A percentile compares a stretch with the other conserved stretches of the same genome.
Evolutionary conservation across 2,329 filamentous ascomycete species (phyloP).

Genomic region (Aspergillus sp.): DNA sequence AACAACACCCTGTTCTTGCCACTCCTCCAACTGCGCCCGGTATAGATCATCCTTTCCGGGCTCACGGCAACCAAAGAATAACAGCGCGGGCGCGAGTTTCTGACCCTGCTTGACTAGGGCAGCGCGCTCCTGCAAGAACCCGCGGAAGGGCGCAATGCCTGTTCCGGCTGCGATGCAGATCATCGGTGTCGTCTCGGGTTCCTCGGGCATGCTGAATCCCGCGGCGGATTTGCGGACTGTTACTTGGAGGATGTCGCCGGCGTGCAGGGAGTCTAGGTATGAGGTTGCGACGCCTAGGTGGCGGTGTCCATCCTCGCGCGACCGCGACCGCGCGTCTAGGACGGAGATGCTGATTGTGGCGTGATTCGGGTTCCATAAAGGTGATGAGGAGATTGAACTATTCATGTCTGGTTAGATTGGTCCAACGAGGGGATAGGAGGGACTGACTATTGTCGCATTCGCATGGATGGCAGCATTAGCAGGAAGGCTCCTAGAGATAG

Average conservation of each 20-base stretch:
- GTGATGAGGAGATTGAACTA: conserved; percentile 71
- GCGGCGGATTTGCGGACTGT: conserved; percentile 33
- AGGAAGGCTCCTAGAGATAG: conserved; percentile 68
- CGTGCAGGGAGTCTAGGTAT: conserved; percentile 54
- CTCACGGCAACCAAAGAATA: conserved; percentile 39
- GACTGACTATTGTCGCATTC: conserved; percentile 65
- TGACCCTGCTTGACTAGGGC: conserved; percentile 27
- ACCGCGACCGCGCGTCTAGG: conserved; percentile 55
- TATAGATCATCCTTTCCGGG: conserved; percentile 38
- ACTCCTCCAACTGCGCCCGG: conserved; percentile 46
- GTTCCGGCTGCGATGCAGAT: conserved; percentile 45
- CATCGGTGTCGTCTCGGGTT: conserved; percentile 33
- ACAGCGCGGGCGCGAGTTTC: conserved; percentile 32
- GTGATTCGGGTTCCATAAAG: conserved; percentile 55
- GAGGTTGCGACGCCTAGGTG: conserved; percentile 62
- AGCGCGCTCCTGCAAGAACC: conserved; percentile 63
- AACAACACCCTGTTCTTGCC: conserved; percentile 62
- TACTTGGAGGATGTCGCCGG: conserved; percentile 34
- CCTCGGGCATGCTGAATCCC: conserved; percentile 37
- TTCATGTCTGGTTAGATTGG: background rate
- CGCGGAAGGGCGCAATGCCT: conserved; percentile 63
- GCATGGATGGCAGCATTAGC: conserved; percentile 72
- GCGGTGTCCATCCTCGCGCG: conserved; percentile 32
- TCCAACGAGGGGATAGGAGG: no score
- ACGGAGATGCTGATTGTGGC: conserved; percentile 69